A percentile compares a stretch with the other conserved stretches of the same genome.
Evolutionary conservation across 495 filamentous ascomycete genomes (phyloP).

Genomic region (Penicillium alfredii): DNA sequence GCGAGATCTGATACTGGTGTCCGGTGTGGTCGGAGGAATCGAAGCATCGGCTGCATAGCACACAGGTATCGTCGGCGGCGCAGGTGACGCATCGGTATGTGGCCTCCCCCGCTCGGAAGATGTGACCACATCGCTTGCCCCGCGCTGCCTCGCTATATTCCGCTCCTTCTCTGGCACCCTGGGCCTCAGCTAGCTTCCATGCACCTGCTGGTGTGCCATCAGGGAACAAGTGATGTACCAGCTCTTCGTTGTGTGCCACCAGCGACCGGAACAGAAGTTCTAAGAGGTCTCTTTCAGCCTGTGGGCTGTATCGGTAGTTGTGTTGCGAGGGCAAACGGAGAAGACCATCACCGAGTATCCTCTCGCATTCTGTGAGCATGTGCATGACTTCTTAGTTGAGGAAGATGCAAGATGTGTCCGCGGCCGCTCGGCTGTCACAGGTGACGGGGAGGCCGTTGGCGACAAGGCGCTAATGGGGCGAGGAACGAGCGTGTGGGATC

Average conservation of each 20-base stretch:
- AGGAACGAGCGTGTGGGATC: conserved; percentile 5
- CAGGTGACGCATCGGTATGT: conserved; percentile 93
- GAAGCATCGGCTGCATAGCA: conserved; percentile 85
- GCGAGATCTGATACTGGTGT: conserved; percentile 78
- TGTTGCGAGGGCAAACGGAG: conserved; percentile 62
- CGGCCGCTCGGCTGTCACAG: conserved; percentile 15
- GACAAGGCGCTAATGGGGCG: conserved; percentile 5
- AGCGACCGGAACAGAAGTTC: conserved; percentile 80
- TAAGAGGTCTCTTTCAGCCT: conserved; percentile 63
- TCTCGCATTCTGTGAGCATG: conserved; percentile 68
- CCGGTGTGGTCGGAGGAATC: conserved; percentile 92
- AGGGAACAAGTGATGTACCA: conserved; percentile 74
- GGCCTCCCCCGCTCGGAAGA: conserved; percentile 86
- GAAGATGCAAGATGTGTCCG: conserved; percentile 3
- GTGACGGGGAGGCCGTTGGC: conserved; percentile 13
- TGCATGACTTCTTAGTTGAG: conserved; percentile 22
- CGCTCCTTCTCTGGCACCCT: conserved; percentile 87
- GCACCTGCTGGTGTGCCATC: conserved; percentile 55
- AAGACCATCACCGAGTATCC: conserved; percentile 68
- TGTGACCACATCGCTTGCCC: conserved; percentile 95
- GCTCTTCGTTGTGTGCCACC: conserved; percentile 62
- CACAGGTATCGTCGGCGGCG: conserved; percentile 78
- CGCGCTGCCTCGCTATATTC: conserved; percentile 91
- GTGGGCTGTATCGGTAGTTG: conserved; percentile 64
- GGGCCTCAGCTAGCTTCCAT: conserved; percentile 76